Conservation (phyloP, 2,329 filamentous ascomycete genomes). For the Lachnellula hyalina region DNA sequence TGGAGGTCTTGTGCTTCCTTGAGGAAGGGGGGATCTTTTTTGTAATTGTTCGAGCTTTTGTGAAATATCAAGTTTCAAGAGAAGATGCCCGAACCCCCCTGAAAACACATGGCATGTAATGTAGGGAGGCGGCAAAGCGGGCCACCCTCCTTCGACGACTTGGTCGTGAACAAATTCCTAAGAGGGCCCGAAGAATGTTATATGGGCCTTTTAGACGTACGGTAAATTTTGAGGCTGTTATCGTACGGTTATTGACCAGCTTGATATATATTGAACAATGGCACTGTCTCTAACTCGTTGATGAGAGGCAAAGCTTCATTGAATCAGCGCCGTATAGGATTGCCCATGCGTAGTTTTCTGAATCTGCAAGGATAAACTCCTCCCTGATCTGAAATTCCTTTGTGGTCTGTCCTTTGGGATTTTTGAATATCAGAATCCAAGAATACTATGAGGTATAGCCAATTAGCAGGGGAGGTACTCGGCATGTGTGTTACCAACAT, state of each 20-base stretch:
- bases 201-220: too few species aligned
- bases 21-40: slow-evolving; percentile 1
- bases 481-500: background rate
- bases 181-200: background rate
- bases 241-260: too few species aligned
- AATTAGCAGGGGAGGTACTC: background rate
- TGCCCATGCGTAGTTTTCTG: background rate
- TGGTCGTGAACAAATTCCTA: background rate
- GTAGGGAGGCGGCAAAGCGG: background rate
- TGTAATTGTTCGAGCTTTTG: background rate
- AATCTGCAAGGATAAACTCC: background rate
- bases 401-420: background rate
- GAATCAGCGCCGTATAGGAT: background rate
- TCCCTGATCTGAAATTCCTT: background rate
- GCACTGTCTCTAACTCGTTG: background rate
- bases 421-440: background rate
- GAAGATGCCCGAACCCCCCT: background rate
- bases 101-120: background rate
- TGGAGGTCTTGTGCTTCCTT: background rate
- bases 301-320: background rate
- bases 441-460: background rate
- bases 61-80: background rate
- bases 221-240: too few species aligned
- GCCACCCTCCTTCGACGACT: background rate
- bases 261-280: too few species aligned